Evolutionary conservation across 1,139 yeast genomes (phyloP).

Genomic region (Arxiozyma heterogenica): DNA sequence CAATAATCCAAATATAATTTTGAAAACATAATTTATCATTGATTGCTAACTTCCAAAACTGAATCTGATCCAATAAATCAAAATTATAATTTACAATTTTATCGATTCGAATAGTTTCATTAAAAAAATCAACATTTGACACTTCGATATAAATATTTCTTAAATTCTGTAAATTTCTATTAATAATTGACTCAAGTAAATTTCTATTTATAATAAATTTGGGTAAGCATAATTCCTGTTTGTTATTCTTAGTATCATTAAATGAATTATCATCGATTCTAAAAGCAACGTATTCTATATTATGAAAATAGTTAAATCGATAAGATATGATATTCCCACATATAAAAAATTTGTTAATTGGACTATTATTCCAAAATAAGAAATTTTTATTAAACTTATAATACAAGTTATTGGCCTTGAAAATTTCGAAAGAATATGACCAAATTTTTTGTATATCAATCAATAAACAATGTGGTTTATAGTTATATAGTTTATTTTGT

Average conservation of each 20-base stretch:
- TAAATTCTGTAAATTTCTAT: not conserved
- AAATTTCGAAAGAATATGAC: not conserved
- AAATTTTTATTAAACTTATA: not conserved
- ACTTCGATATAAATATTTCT: not conserved
- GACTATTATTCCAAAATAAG: constrained; percentile 22
- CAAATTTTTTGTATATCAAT: not conserved
- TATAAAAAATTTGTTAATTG: constrained; percentile 15
- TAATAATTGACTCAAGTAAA: not conserved
- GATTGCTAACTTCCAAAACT: constrained; percentile 17
- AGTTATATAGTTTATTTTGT: constrained; percentile 2
- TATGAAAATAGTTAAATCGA: constrained; percentile 12
- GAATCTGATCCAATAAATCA: constrained; percentile 14
- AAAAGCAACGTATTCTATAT: constrained; percentile 16
- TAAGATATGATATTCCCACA: constrained; percentile 18
- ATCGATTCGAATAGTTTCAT: constrained; percentile 5
- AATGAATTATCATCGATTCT: constrained; percentile 22
- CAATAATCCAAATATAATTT: not conserved
- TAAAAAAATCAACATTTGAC: not conserved
- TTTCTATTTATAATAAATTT: not conserved
- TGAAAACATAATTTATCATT: constrained; percentile 3
- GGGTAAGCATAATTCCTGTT: not conserved
- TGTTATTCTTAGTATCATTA: not conserved
- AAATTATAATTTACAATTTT: constrained; percentile 5
- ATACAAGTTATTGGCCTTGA: not conserved
- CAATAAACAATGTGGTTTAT: not conserved